A percentile compares a stretch with the other conserved stretches of the same genome.
Evolutionary conservation across 139 green algal species (phyloP).

Genomic region (Picochlorum sp.): DNA sequence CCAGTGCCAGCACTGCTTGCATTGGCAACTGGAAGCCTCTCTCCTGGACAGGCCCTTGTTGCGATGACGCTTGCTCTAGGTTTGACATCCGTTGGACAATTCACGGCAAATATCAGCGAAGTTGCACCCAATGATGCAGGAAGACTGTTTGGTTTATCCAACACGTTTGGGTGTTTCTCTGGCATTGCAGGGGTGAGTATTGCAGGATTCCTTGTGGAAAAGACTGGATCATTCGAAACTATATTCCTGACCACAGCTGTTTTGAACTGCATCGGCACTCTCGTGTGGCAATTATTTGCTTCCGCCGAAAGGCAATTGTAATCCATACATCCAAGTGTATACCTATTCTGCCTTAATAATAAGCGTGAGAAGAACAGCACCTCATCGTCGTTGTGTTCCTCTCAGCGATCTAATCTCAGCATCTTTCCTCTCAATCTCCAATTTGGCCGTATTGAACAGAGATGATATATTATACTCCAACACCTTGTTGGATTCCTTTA

Average conservation of each 20-base stretch:
- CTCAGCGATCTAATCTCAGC: slow-evolving; percentile 44
- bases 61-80: slow-evolving; percentile 68
- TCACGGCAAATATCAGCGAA: slow-evolving; percentile 83
- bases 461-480: slow-evolving; percentile 56
- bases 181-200: slow-evolving; percentile 64
- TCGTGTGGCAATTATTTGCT: slow-evolving; percentile 56
- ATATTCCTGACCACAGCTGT: slow-evolving; percentile 71
- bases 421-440: slow-evolving; percentile 56
- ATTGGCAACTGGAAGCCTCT: slow-evolving; percentile 15
- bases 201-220: slow-evolving; percentile 65
- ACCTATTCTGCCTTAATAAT: not conserved
- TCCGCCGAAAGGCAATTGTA: slow-evolving; percentile 50
- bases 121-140: slow-evolving; percentile 69
- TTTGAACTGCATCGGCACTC: slow-evolving; percentile 61
- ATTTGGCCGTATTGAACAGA: slow-evolving; percentile 64
- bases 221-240: slow-evolving; percentile 53
- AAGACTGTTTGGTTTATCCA: slow-evolving; percentile 80
- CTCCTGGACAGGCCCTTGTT: slow-evolving; percentile 35
- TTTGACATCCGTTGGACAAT: slow-evolving; percentile 69
- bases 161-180: slow-evolving; percentile 75
- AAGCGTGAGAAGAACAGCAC: no score
- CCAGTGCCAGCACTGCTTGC: slow-evolving; percentile 62
- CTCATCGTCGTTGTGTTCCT: not conserved
- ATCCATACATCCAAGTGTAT: slow-evolving; percentile 5
- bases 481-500: slow-evolving; percentile 24